Evolutionary conservation across 768 basidiomycete genomes (phyloP).

Genomic region (Auricularia auricula-judae): DNA sequence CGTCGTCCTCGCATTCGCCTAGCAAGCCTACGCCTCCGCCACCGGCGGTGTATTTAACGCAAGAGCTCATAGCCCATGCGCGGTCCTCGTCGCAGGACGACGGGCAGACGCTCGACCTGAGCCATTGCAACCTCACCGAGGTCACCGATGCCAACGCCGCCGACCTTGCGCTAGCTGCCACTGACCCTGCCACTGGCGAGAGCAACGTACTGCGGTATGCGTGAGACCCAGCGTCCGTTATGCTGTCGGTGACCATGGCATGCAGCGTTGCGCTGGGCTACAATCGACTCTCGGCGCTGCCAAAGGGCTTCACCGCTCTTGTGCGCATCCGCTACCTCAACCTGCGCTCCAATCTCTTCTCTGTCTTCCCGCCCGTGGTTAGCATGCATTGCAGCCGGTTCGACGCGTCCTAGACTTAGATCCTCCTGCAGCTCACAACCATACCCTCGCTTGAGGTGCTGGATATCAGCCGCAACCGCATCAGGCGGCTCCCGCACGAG

Average conservation of each 20-base stretch:
- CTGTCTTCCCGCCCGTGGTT: constrained; percentile 79
- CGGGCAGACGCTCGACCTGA: constrained; percentile 76
- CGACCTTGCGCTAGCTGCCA: constrained; percentile 55
- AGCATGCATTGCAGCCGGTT: constrained; percentile 22
- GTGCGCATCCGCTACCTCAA: constrained; percentile 76
- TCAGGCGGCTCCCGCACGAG: constrained; percentile 64
- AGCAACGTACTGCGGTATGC: constrained; percentile 51
- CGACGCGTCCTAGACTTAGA: constrained; percentile 7
- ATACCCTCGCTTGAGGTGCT: constrained; percentile 87
- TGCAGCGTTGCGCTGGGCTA: constrained; percentile 74
- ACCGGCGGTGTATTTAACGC: constrained; percentile 23
- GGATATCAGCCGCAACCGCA: constrained; percentile 88
- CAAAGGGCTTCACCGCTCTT: constrained; percentile 60
- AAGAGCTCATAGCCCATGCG: constrained; percentile 54
- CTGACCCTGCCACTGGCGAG: constrained; percentile 34
- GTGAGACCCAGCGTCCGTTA: constrained; percentile 13
- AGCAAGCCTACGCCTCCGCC: not conserved
- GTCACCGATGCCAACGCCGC: constrained; percentile 66
- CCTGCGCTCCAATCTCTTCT: constrained; percentile 73
- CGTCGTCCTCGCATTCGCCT: constrained; percentile 23
- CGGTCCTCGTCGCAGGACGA: constrained; percentile 56
- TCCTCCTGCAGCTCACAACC: constrained; percentile 50
- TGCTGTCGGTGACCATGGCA: constrained; percentile 5
- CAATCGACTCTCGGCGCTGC: constrained; percentile 72
- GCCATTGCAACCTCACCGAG: constrained; percentile 66